These are phyloP conservation scores for Gautieria morchelliformis DNA, from an alignment of 768 basidiomycete species.

Conservation along the genomic window DNA sequence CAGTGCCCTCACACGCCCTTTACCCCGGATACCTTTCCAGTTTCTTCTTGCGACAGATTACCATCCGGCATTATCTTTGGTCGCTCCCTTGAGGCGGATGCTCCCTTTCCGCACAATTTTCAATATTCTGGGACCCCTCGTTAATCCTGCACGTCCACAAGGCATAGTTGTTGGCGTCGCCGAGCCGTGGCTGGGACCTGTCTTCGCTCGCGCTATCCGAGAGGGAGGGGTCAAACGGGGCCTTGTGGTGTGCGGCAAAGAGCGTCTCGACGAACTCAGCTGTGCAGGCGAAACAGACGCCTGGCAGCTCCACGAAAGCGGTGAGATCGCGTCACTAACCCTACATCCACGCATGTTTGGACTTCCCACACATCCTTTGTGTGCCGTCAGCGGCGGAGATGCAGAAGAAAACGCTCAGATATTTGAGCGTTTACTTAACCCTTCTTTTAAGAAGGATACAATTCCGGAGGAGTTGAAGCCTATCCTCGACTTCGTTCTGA, in stretches of 20 bases:
- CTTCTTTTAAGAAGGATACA: constrained; percentile 29
- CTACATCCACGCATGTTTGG: constrained; percentile 72
- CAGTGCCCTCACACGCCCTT: constrained; percentile 19
- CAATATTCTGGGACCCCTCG: constrained; percentile 88
- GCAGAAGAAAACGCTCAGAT: constrained; percentile 75
- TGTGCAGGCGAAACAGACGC: constrained; percentile 83
- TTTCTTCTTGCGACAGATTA: constrained; percentile 94
- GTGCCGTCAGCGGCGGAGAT: constrained; percentile 59
- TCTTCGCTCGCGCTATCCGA: constrained; percentile 68
- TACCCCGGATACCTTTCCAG: constrained; percentile 69
- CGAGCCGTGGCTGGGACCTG: constrained; percentile 64
- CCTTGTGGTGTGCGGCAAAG: constrained; percentile 87
- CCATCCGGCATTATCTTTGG: constrained; percentile 73
- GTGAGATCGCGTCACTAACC: constrained; percentile 48
- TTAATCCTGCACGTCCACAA: constrained; percentile 80
- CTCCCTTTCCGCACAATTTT: constrained; percentile 96
- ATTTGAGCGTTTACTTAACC: constrained; percentile 54
- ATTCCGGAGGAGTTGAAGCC: constrained; percentile 51
- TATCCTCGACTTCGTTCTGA: constrained; percentile 75
- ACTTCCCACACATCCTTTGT: constrained; percentile 56
- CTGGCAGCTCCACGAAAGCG: constrained; percentile 64
- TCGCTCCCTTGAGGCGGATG: constrained; percentile 76
- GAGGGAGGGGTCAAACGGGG: constrained; percentile 74
- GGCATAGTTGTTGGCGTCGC: constrained; percentile 92
- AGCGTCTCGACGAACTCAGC: constrained; percentile 90